phyloP scores from a whole-genome alignment of 805 yeast genomes.

The Candida maris region DNA sequence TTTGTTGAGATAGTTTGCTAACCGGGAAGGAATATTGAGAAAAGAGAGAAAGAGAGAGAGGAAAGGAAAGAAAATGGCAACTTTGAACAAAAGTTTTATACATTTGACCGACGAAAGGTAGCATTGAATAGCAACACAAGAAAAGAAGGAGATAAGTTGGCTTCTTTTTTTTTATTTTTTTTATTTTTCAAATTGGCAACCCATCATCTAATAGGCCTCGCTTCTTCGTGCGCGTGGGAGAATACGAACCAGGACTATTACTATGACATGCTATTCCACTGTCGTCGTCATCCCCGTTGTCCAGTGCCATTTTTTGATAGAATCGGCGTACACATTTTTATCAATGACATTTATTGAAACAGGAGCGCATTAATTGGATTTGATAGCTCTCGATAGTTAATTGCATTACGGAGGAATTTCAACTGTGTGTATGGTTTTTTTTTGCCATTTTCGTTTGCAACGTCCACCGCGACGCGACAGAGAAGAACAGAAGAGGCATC shows the following conservation, averaged over 20 bases:
- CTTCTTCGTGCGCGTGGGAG: constrained; percentile 1
- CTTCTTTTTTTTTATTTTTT: no score
- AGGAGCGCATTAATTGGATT: constrained; percentile 1
- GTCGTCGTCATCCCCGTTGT: constrained; percentile 7
- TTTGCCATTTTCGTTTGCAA: no score
- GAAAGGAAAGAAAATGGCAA: constrained; percentile 5
- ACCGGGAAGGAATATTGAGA: constrained; percentile 16
- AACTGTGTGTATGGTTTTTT: no score
- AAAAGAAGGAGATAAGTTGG: no score
- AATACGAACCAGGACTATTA: no score
- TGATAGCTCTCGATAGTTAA: constrained; percentile 7
- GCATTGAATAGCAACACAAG: background rate
- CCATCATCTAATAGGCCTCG: background rate
- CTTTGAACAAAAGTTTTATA: constrained; percentile 3
- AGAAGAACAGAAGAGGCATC: no score
- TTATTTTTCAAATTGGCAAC: no score
- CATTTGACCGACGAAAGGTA: constrained; percentile 6
- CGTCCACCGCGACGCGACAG: no score
- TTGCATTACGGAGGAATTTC: constrained; percentile 14
- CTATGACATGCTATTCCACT: constrained; percentile 3
- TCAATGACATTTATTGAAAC: constrained; percentile 3
- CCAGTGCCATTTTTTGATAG: constrained; percentile 5
- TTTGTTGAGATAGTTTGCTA: constrained; percentile 12
- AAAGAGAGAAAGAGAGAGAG: constrained; percentile 5
- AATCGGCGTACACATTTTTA: constrained; percentile 8